Evolutionary conservation across 1,139 yeast genomes (phyloP).

Genomic region (Taphrina communis): DNA sequence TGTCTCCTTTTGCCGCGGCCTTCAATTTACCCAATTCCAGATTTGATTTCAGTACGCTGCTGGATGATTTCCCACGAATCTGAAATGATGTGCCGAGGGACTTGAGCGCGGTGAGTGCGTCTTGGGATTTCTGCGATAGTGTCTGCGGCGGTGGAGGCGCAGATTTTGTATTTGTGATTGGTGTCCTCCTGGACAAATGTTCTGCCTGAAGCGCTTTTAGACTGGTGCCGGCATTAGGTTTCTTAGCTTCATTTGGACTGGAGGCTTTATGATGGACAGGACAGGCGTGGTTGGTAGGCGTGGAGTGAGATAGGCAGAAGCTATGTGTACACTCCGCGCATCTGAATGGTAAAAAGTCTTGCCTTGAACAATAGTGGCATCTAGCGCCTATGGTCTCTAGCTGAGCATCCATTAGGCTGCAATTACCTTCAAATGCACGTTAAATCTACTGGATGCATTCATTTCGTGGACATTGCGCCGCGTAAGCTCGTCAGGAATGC

Average conservation of each 20-base stretch:
- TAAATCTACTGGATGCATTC: no score
- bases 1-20: conserved; percentile 33
- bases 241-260: background rate
- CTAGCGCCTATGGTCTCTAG: conserved; percentile 37
- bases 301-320: conserved; percentile 28
- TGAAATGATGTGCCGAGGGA: conserved; percentile 8
- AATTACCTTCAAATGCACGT: no score
- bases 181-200: conserved; percentile 31
- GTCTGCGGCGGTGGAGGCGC: background rate
- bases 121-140: background rate
- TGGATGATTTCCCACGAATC: conserved; percentile 9
- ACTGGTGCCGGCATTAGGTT: conserved; percentile 12
- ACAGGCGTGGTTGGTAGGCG: conserved; percentile 11
- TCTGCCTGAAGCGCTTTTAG: conserved; percentile 33
- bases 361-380: conserved; percentile 28
- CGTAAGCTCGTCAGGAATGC: conserved; percentile 2
- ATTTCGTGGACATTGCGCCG: background rate
- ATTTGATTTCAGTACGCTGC: background rate
- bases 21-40: conserved; percentile 12
- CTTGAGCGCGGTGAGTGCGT: conserved; percentile 10
- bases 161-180: background rate
- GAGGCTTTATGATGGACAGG: background rate
- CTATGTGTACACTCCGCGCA: conserved; percentile 22
- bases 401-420: conserved; percentile 24
- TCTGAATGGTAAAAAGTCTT: conserved; percentile 35